Evolutionary conservation across 768 basidiomycete genomes (phyloP).

Genomic region (Agaricus bisporus): DNA sequence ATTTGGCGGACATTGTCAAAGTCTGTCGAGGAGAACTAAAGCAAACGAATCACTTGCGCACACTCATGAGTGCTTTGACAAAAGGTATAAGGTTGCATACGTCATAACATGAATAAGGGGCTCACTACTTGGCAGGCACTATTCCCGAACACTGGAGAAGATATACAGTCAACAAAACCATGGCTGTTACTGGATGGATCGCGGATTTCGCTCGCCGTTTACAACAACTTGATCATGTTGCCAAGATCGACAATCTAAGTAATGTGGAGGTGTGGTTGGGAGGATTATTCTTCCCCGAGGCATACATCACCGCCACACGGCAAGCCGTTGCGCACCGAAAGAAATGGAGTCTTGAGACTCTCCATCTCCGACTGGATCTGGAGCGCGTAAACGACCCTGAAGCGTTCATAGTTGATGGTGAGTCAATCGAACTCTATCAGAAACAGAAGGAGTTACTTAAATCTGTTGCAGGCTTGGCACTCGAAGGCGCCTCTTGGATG

Average conservation of each 20-base stretch:
- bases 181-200: conserved; percentile 84
- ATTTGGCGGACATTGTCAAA: conserved; percentile 74
- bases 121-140: conserved; percentile 46
- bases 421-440: conserved; percentile 19
- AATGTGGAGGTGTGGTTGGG: conserved; percentile 88
- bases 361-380: conserved; percentile 75
- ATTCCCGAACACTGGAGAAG: conserved; percentile 85
- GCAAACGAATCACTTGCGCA: conserved; percentile 95
- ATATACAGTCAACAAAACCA: conserved; percentile 81
- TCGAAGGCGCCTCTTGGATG: conserved; percentile 84
- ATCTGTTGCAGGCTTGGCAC: conserved; percentile 55
- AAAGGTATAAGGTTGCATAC: conserved; percentile 52
- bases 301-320: conserved; percentile 91
- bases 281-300: conserved; percentile 93
- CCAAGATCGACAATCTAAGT: conserved; percentile 52
- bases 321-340: conserved; percentile 94
- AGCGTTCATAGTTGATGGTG: conserved; percentile 87
- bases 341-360: conserved; percentile 88
- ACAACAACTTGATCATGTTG: conserved; percentile 74
- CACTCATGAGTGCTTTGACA: conserved; percentile 80
- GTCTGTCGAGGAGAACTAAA: conserved; percentile 86
- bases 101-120: not conserved
- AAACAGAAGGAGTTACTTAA: conserved; percentile 9
- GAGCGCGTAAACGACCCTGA: conserved; percentile 72
- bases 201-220: conserved; percentile 75